Evolutionary conservation across 2,329 filamentous ascomycete species (phyloP), one percentile per base, ranked within the genome.

Genomic region (Ceratocystis alfenasii): DNA sequence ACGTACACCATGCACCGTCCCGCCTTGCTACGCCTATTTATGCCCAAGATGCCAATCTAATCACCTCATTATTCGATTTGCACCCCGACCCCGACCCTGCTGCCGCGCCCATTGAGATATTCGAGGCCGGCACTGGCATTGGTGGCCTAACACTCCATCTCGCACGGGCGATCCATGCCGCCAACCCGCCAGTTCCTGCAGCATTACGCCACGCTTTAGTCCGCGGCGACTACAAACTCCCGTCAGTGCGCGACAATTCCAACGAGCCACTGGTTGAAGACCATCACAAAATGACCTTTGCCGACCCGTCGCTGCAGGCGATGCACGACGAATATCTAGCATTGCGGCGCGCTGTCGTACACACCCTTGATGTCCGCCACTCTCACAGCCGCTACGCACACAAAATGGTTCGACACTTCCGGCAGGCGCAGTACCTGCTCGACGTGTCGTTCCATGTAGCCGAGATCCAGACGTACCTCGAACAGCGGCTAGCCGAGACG

Each of bases 81-180:
- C 86, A 93, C 72, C 81, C 84, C 71, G 46, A 71, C 75, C 68
- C 65, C 20, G 48, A 71, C 10, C 70, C 71, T 15, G 73, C 75
- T 5, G 73, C 75, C 12, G 74, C 77, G 7, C 82, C 80, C 0
- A 74, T 92, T 12, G 87, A 93, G 72, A 88, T 94, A 57, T 85
- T 94, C 64, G 90, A 94, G 75, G 89, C 89, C 60, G 89, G 90
- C 17, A 94, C 89, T 2, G 90, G 89, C n/a, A 88, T 92, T 78
- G 90, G 89, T 67, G 86, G 87, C 44, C 75, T 94, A 67, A 93
- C 89, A 0, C 75, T 94, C 3, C 83, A 92, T 71, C 79, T 94
- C 25, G 85, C 88, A 36, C 82, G 88, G 64, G 88, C 88, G 2
- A 83, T 94, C 59, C 87, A 92, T 72, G 88, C 83, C 57, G 87